These are phyloP conservation scores for Theobroma grandiflorum DNA, from an alignment of 441 rosid species.

Conservation along the genomic window DNA sequence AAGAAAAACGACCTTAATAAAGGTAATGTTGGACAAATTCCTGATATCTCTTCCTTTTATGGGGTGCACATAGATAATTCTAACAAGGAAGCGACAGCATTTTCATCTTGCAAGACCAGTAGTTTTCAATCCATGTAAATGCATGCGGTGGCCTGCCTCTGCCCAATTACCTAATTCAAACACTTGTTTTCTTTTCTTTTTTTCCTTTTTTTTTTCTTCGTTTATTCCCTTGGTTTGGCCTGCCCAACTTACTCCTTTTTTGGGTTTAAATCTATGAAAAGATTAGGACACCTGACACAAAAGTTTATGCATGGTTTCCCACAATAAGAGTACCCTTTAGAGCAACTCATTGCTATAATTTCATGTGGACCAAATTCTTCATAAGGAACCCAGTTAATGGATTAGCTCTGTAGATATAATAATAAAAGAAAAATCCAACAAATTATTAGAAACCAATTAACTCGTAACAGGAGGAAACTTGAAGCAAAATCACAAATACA, in stretches of 20 bases:
- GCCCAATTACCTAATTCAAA: slow-evolving; percentile 1
- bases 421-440: not conserved
- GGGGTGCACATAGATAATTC: not conserved
- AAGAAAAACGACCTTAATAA: not conserved
- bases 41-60: not conserved
- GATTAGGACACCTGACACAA: not conserved
- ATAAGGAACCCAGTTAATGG: too few species aligned
- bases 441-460: not conserved
- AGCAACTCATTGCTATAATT: not conserved
- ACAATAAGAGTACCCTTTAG: not conserved
- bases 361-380: not conserved
- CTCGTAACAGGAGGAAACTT: not conserved
- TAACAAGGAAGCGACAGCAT: not conserved
- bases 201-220: not conserved
- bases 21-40: slow-evolving; percentile 11
- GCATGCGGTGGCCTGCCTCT: not conserved
- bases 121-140: slow-evolving; percentile 4
- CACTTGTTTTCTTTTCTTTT: not conserved
- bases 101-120: not conserved
- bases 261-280: not conserved
- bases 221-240: not conserved
- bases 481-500: not conserved
- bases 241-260: not conserved
- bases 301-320: not conserved
- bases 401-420: not conserved